A percentile compares a stretch with the other conserved stretches of the same genome.
phyloP scores from a whole-genome alignment of 2,329 filamentous ascomycete species.

The Fusarium xylarioides region DNA sequence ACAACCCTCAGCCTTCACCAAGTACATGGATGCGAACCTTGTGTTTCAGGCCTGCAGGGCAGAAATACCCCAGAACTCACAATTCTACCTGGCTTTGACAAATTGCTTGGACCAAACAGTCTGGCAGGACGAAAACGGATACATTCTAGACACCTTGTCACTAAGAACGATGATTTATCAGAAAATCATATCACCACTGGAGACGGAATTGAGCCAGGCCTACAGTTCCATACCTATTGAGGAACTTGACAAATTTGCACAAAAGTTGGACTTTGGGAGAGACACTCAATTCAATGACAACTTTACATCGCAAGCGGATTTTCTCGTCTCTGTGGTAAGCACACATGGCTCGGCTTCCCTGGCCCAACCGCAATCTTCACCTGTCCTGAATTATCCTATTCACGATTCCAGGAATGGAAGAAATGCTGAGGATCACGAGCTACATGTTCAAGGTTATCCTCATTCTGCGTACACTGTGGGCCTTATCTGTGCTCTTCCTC shows the following conservation, averaged over 20 bases:
- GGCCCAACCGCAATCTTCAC: too few relatives aligned
- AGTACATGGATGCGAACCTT: neutral
- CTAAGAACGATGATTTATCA: neutral
- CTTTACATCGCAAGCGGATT: rapidly evolving
- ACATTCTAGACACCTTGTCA: rapidly evolving
- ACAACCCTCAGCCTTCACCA: rapidly evolving
- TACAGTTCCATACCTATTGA: rapidly evolving
- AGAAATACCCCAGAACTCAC: rapidly evolving
- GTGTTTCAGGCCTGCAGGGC: neutral
- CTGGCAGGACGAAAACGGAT: neutral
- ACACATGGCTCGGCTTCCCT: too few relatives aligned
- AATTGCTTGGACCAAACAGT: neutral
- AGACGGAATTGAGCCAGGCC: neutral
- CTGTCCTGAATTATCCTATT: too few relatives aligned
- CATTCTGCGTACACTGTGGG: neutral
- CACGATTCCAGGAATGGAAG: too few relatives aligned
- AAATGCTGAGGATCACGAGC: too few relatives aligned
- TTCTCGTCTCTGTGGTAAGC: too few relatives aligned
- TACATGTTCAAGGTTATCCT: neutral
- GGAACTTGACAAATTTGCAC: neutral
- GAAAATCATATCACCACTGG: rapidly evolving
- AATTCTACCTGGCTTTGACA: neutral
- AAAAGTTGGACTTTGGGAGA: neutral
- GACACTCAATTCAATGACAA: rapidly evolving
- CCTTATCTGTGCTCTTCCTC: rapidly evolving